Evolutionary conservation across 345 rosid genomes (phyloP).

Genomic region (Carallia pectinifolia): DNA sequence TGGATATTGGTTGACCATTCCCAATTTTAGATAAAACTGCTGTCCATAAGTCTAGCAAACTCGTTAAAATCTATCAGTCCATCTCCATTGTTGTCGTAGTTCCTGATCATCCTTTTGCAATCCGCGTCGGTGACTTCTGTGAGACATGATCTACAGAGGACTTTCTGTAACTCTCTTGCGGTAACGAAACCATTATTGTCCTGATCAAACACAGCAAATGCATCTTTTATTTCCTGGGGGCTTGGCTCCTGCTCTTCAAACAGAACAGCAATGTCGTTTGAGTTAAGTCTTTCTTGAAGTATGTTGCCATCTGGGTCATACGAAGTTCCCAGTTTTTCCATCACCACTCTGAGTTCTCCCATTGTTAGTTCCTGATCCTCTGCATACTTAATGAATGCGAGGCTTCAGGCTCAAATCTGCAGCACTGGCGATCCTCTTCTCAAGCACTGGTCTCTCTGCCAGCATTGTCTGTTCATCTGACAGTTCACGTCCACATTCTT

Average conservation of each 20-base stretch:
- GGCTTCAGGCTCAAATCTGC: too few relatives aligned
- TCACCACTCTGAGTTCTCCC: conserved; percentile 36
- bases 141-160: conserved; percentile 37
- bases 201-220: conserved; percentile 54
- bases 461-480: neutral
- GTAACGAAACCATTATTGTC: conserved; percentile 68
- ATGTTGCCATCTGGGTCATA: neutral
- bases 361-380: conserved; percentile 19
- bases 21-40: conserved; percentile 32
- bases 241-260: conserved; percentile 47
- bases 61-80: conserved; percentile 51
- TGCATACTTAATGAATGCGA: neutral
- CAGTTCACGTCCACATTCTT: neutral
- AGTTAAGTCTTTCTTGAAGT: conserved; percentile 15
- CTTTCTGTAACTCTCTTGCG: conserved; percentile 46
- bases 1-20: too few relatives aligned
- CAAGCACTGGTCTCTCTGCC: neutral
- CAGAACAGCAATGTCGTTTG: conserved; percentile 29
- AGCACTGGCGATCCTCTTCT: too few relatives aligned
- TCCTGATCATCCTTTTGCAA: conserved; percentile 53
- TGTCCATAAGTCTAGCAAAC: conserved; percentile 45
- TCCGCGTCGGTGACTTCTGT: conserved; percentile 43
- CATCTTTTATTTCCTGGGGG: conserved; percentile 41
- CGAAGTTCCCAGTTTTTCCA: conserved; percentile 27
- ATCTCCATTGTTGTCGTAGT: conserved; percentile 51